Base-by-base conservation (phyloP, 371 early-diverging fungal species). In the Zychaea mexicana region DNA sequence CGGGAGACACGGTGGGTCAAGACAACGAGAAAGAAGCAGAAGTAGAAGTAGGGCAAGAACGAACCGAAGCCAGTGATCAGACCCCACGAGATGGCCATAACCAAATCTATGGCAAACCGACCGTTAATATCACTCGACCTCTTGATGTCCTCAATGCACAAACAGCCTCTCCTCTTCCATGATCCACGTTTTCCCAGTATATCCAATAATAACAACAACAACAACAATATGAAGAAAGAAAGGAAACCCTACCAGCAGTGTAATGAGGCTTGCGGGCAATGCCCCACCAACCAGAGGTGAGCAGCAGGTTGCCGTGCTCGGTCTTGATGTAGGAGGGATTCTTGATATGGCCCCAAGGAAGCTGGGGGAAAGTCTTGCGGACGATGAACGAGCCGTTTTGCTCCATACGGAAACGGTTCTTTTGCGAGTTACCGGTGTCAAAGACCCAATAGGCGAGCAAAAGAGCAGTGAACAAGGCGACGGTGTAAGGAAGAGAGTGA, bases 221-320 rank as follows among this genome's bases (percentile, higher is more conserved):
- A n/a, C n/a, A n/a, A n/a, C n/a, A n/a, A n/a, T n/a, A n/a, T n/a
- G 12, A 33, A 33, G 33, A 33, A 33, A 33, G 5, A 12, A 8
- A 12, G 33, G 12, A 33, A 8, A 33, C 33, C 12, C 45, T 62
- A 62, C 62, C 96, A 28, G 88, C 92, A 38, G 88, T 83, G 76
- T 96, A 95, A 71, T 96, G 93, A 53, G 93, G 88, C 78, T 96
- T 91, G 57, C 95, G 81, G 9, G 89, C 91, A 56, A 86, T 65
- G 19, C 94, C 94, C 92, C 94, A 96, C 94, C 94, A 96, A 22
- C 96, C 96, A 38, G 79, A 77, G 13, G 89, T 85, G 19, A 96
- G 77, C 64, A 96, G 81, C 63, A 85, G 77, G 76, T 86, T 88
- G 38, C 94, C 94, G 46, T 89, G 81, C 68, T 84, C 75, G 15